Percentiles rank a stretch among this genome's conserved stretches.
Conservation (phyloP, 1,139 yeast species). For the Yamadazyma atmosphaerica region DNA sequence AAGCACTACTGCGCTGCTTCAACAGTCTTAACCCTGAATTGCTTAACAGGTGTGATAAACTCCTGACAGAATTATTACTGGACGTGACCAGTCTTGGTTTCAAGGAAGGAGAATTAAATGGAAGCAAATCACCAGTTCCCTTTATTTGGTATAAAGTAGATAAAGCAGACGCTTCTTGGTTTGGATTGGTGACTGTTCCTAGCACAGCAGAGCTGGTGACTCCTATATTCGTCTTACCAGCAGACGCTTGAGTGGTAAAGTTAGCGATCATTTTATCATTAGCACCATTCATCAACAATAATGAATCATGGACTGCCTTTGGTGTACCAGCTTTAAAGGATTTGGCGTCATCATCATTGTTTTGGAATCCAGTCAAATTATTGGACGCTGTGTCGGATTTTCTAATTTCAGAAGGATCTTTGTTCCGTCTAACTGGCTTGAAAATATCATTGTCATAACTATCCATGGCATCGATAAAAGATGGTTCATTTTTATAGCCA, state of each 20-base stretch:
- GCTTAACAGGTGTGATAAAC: constrained; percentile 7
- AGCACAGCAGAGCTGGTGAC: constrained; percentile 37
- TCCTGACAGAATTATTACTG: constrained; percentile 12
- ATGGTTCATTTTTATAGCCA: constrained; percentile 24
- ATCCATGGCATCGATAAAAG: constrained; percentile 55
- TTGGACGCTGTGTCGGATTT: neutral
- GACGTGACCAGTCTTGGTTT: constrained; percentile 9
- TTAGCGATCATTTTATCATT: constrained; percentile 3
- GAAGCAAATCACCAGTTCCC: constrained; percentile 26
- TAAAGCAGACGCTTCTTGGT: constrained; percentile 36
- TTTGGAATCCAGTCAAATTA: neutral
- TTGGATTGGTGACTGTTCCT: constrained; percentile 38
- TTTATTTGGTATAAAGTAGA: constrained; percentile 42
- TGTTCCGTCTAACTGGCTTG: no score
- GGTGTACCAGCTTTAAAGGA: constrained; percentile 10
- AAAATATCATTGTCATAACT: constrained; percentile 60
- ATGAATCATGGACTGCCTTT: constrained; percentile 13
- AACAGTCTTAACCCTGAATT: constrained; percentile 3
- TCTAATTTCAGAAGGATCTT: no score
- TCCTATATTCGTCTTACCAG: constrained; percentile 16
- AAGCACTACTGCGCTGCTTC: constrained; percentile 3
- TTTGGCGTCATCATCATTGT: neutral
- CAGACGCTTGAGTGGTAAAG: constrained; percentile 14
- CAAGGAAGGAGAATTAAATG: constrained; percentile 8
- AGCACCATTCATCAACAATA: constrained; percentile 11